Evolutionary conservation across 2,329 filamentous ascomycete species (phyloP), one percentile per base, ranked within the genome.

Genomic region (Trichothecium sympodiale): DNA sequence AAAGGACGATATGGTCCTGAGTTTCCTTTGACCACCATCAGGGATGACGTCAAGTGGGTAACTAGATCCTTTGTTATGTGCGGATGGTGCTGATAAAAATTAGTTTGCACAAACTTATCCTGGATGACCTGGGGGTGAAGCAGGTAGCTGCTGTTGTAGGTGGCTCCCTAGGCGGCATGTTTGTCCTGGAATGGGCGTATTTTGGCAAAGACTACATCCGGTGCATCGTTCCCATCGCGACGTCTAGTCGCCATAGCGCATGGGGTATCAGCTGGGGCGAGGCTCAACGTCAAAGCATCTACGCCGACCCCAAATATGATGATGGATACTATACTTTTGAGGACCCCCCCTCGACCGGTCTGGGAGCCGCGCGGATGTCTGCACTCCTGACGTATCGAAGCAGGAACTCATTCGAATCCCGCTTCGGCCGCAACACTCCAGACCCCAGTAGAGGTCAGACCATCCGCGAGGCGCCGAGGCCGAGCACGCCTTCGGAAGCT

Each of bases 221-320:
- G 44, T 78, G 71, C 44, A 78, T 91, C 46, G 80, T 91, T 8
- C 82, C 85, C 12, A 89, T 93, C 47, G 85, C 85, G 16, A 91
- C 85, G 5, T 89, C 84, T 7, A 84, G 82, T 46, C 69, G 80
- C 29, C 86, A 91, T 57, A 89, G 83, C 49, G 85, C 85, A 5
- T 93, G 85, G 85, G 81, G 85, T 17, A 93, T 91, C 50, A 88
- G 82, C 59, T 93, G 85, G 85, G 84, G 83, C 29, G 85, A 91
- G 55, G 84, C 84, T 4, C 85, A 93, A 56, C 71, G 85, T 35
- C 84, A 91, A 61, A 88, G 83, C 69, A 96, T 98, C 55, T 98
- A 96, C 61, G 88, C 86, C 28, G 91, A 98, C 55, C 91, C 91
- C 23, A 96, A 95, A 64, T 98, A 98, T 57, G 87, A 95, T 42